Base-by-base conservation (phyloP, 2,329 filamentous ascomycete species). In the Venturia carpophila region DNA sequence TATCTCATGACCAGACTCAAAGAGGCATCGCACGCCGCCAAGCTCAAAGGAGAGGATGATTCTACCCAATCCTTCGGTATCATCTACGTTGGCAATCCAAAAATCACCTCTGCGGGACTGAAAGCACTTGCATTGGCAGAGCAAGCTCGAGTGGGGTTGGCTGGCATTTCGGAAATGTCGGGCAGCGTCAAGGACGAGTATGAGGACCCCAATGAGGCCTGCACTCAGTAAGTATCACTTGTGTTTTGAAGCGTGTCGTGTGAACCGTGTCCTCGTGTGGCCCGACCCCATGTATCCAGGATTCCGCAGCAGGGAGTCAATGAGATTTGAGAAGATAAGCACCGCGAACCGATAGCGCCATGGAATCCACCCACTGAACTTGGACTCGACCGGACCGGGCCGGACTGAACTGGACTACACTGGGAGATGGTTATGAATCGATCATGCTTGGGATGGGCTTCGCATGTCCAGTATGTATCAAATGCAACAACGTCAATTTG, bases 61-160 rank as follows among this genome's bases (percentile, higher is more conserved):
- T 27, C 27, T 13, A 62, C 39, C 27, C 13, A 39, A n/a, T 5
- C 9, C 10, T 47, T 61, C 21, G 64, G 64, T 39, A 15, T 65
- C 55, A 27, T 65, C 37, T 61, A 45, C 21, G 30, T 42, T 7
- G 39, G 37, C 30, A 65, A 65, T 49, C 42, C 21, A 21, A 37
- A 2, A 67, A 65, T 49, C 64, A 75, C 27, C 68, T 68, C 62
- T 73, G 71, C 66, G 61, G 76, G 74, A 24, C 45, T 70, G 6
- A 67, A 71, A 21, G 66, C 77, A 24, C 70, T 78, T n/a, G 71
- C 72, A 56, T 71, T 74, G 64, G 71, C 74, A 3, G 72, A 75
- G 63, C 45, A 47, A 10, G 66, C 71, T 6, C 68, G 74, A 24
- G 62, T 68, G 58, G 68, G 69, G 41, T 55, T 69, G 47, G 65